These are phyloP conservation scores for Neolentinus lepideus DNA, from an alignment of 1,284 basidiomycete species.

Conservation along the genomic window DNA sequence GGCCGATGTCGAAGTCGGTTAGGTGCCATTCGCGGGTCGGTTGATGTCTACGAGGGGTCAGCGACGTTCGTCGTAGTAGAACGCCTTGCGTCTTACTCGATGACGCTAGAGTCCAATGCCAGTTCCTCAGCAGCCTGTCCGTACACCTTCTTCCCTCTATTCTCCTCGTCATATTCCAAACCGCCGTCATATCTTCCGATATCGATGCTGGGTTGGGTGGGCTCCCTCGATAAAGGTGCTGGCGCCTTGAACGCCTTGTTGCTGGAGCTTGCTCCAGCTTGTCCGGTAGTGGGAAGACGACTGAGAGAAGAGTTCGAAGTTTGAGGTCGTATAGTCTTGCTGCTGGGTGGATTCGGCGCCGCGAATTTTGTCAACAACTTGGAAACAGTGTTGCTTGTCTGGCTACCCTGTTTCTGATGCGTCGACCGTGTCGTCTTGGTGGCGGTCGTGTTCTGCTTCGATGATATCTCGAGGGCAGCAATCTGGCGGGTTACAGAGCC, in stretches of 20 bases:
- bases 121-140: conserved; percentile 72
- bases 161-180: conserved; percentile 73
- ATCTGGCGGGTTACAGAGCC: conserved; percentile 39
- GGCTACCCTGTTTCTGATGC: conserved; percentile 51
- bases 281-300: conserved; percentile 6
- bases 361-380: conserved; percentile 64
- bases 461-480: conserved; percentile 40
- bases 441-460: conserved; percentile 30
- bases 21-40: conserved; percentile 84
- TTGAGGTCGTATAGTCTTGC: conserved; percentile 13
- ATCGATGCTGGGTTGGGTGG: conserved; percentile 34
- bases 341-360: conserved; percentile 39
- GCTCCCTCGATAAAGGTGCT: conserved; percentile 3
- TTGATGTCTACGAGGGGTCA: conserved; percentile 34
- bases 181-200: conserved; percentile 86
- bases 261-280: conserved; percentile 3
- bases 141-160: conserved; percentile 50
- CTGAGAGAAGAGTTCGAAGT: conserved; percentile 17
- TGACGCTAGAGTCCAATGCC: conserved; percentile 70
- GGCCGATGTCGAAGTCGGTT: conserved; percentile 88
- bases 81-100: conserved; percentile 35
- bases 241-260: background rate
- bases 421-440: conserved; percentile 22
- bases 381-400: conserved; percentile 51
- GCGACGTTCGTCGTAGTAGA: background rate